Base-by-base conservation (phyloP, 129 eudicot genomes). In the Heracleum sosnowskyi region DNA sequence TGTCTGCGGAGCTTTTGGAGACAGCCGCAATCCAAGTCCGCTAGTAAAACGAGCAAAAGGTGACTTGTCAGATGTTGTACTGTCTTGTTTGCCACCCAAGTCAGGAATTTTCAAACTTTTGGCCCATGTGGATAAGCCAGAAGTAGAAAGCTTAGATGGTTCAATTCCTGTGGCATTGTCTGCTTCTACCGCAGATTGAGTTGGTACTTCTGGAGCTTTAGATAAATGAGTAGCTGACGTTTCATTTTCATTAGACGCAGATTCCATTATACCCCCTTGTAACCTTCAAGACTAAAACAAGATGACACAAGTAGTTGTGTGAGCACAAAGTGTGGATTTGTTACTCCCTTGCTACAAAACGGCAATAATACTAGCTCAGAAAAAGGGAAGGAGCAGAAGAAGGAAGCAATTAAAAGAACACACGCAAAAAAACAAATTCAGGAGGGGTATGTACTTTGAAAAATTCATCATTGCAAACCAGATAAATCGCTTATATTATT, bases 71-170 rank as follows among this genome's bases (percentile, higher is more conserved):
- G 92, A 79, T 20, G 88, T 66, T 77, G 93, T 77, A 74, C 80
- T 90, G 26, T 87, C 96, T 64, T 86, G 94, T 24, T 86, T 53
- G 36, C 86, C 84, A 15, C 76, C 78, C 72, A 93, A 85, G 77
- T 88, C 92, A 35, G 96, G 90, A 78, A 90, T 86, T 83, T 90
- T 93, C 75, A 89, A 86, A 78, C 81, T 90, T 79, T 86, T 90
- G 42, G 96, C 98, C 98, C 96, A 93, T 51, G 88, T 79, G 80
- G 98, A 81, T 83, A 93, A 78, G 57, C 98, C 92, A 78, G 93
- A 89, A 71, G 89, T 79, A 45, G 96, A 90, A 31, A 80, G 76
- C 76, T 83, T 92, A 33, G 98, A 78, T 31, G 89, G 82, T 53
- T 82, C 83, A 80, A 74, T 85, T 57, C 75, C 79, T 69, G 85